Conservation (phyloP, 108 stramenopile species). For the Discostella pseudostelligera region DNA sequence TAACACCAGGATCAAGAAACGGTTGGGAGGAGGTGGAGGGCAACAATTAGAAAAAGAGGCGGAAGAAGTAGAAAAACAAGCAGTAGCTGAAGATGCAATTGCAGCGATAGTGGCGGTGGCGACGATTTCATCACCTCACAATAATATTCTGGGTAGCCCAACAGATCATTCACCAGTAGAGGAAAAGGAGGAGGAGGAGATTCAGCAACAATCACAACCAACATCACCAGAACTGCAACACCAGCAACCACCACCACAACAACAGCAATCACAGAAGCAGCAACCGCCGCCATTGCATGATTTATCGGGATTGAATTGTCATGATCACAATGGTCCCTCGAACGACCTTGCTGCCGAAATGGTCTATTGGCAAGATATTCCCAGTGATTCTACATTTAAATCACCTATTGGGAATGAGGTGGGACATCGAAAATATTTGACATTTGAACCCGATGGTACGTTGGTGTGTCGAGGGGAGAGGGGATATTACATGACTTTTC, state of each 20-base stretch:
- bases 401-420: slow-evolving; percentile 52
- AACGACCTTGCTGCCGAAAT: slow-evolving; percentile 62
- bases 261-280: neutral
- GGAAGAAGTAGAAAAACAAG: neutral
- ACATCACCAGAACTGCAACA: too few relatives aligned
- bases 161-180: too few relatives aligned
- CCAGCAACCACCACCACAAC: slow-evolving; percentile 9
- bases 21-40: slow-evolving; percentile 31
- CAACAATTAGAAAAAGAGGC: slow-evolving; percentile 2
- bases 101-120: too few relatives aligned
- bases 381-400: slow-evolving; percentile 52
- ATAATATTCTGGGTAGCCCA: too few relatives aligned
- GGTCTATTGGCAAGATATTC: slow-evolving; percentile 86
- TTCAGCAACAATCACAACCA: too few relatives aligned
- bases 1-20: slow-evolving; percentile 4
- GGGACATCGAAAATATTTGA: slow-evolving; percentile 37
- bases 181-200: neutral
- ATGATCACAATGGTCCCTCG: slow-evolving; percentile 47
- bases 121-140: too few relatives aligned
- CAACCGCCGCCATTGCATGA: slow-evolving; percentile 29
- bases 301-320: slow-evolving; percentile 47
- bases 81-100: too few relatives aligned
- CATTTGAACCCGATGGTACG: slow-evolving; percentile 57
- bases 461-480: too few relatives aligned
- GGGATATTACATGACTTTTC: too few relatives aligned